A percentile compares a stretch with the other conserved stretches of the same genome.
phyloP scores from a whole-genome alignment of 495 filamentous ascomycete species.

The Xylaria flabelliformis region DNA sequence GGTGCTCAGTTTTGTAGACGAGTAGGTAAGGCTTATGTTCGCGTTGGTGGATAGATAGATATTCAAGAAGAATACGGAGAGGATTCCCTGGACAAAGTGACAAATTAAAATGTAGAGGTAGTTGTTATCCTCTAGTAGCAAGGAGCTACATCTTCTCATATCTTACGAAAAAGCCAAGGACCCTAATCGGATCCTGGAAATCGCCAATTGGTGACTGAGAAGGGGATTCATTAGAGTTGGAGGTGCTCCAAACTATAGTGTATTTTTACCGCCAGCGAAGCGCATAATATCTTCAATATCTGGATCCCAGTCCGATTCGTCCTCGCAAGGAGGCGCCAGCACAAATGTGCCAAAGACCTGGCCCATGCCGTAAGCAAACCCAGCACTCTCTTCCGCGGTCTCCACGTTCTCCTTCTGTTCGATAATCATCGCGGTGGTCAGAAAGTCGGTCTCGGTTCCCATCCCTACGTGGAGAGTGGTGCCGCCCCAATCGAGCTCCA shows the following conservation, averaged over 20 bases:
- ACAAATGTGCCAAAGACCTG: slow-evolving; percentile 65
- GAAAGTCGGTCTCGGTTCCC: slow-evolving; percentile 51
- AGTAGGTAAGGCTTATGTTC: not conserved
- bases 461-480: slow-evolving; percentile 52
- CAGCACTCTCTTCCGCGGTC: slow-evolving; percentile 46
- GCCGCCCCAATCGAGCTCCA: slow-evolving; percentile 68
- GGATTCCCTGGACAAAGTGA: no score
- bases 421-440: slow-evolving; percentile 53
- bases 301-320: slow-evolving; percentile 53
- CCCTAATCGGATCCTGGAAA: not conserved
- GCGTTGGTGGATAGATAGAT: not conserved
- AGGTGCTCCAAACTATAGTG: not conserved
- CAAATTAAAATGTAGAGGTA: not conserved
- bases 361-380: slow-evolving; percentile 61
- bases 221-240: not conserved
- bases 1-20: not conserved
- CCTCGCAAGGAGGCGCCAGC: slow-evolving; percentile 59
- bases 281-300: slow-evolving; percentile 34
- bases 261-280: slow-evolving; percentile 7
- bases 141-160: not conserved
- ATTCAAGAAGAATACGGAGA: not conserved
- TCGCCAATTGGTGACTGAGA: not conserved
- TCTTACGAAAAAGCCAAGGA: not conserved
- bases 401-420: slow-evolving; percentile 51
- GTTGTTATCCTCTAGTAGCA: not conserved